Base-by-base conservation (phyloP, 164 flowering plant species). In the Magnolia officinalis region DNA sequence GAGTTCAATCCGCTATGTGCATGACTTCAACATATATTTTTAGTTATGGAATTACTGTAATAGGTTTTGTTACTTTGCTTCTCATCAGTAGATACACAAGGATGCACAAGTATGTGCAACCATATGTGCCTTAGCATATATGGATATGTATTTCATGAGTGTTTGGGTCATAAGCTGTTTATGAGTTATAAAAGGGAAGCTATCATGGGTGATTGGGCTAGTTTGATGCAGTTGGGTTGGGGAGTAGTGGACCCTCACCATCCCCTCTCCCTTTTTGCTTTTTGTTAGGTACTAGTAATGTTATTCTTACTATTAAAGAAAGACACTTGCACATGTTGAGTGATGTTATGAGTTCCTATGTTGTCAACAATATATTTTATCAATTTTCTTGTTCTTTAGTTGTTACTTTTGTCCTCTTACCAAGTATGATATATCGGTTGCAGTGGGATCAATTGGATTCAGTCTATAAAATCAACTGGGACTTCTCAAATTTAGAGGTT, bases 361-460 rank as follows among this genome's bases (percentile, higher is more conserved):
- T 37, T 37, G 4, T 37, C 45, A 37, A 37, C 45, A 4, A 37
- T 37, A 37, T 37, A 37, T 37, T 37, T 37, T 37, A 55, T 55
- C 16, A 16, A 55, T 11, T 55, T 55, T 16, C 4, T 55, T 55
- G 61, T 24, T 9, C 59, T 50, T 18, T n/a, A 71, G 11, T 71
- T n/a, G 19, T 29, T 11, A 2, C 29, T 71, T 70, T 67, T 65
- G 37, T 26, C 59, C 58, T 19, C 75, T 72, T 66, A 68, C 49
- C 50, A 70, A 45, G 50, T 72, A 49, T 65, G 63, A 24, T 75
- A 14, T 73, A 45, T 63, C 71, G 9, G 45, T 85, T 66, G 24
- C 92, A 96, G 98, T 96, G 99, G 99, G 97, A 96, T 76, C 95
- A 88, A 74, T 69, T 96, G 78, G 98, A 96, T 73, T 51, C 82